Evolutionary conservation across 176 grass and related monocot species (phyloP), one percentile per base, ranked within the genome.

Genomic region (Themeda triandra): DNA sequence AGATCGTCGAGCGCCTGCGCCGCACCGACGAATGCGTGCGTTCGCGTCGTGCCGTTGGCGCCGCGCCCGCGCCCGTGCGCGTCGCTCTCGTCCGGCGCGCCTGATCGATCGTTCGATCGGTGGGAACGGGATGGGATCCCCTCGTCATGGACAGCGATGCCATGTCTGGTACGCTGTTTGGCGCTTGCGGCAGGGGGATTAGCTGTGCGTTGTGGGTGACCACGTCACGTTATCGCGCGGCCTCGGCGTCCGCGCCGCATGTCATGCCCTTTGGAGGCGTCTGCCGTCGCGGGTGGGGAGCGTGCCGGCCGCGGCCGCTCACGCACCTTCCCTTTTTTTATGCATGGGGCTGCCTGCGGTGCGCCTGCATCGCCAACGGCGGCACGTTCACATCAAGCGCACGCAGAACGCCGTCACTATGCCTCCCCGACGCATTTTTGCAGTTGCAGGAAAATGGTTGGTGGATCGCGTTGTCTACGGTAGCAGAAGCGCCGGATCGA

Each of bases 211-310:
- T 41, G 39, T 15, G 5, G 2, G 53, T 49, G 30, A 37, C 51
- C 65, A 78, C 75, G 83, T 60, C 65, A 78, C 75, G 83, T 60
- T 85, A 60, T 58, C 77, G 39, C 60, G 10, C 63, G 40, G 41
- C 77, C 72, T 73, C 44, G 71, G 42, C 44, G 42, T 49, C 71
- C 44, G 71, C 71, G 42, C 45, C 13, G 46, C 46, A 25, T 24
- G 29, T 0, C 78, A 18, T 37, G 41, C 13, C 4, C 9, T 13
- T 44, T 39, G 80, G 58, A 42, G 9, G 4, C 59, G 36, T 63
- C 36, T 44, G 37, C 24, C 3, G 59, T 2, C 23, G 13, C 2
- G 29, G 25, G 25, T 23, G 25, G 81, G 27, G 71, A 36, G 59
- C 70, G 71, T 28, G 56, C 54, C 69, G 25, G 41, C 29, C 58